Base-by-base conservation (phyloP, 306 rosid genomes). In the Psophocarpus tetragonolobus region DNA sequence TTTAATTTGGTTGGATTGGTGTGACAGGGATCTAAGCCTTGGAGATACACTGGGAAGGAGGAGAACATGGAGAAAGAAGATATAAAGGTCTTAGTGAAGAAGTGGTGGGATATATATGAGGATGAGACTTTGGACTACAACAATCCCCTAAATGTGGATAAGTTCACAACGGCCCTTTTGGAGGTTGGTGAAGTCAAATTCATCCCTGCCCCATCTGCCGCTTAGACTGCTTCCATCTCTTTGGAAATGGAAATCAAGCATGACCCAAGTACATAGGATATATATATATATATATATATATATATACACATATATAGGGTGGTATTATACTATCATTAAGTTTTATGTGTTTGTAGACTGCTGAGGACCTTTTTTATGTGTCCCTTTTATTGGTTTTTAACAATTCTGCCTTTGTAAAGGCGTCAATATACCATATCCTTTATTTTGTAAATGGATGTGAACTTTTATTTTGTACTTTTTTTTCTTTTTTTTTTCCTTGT, bases 31-130 rank as follows among this genome's bases (percentile, higher is more conserved):
- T 94, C 97, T 0, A 94, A 94, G 77, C 98, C 98, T 0, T 94
- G 98, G 97, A 92, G 93, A 85, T 94, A 79, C 65, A 94, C 91
- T 0, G 96, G 97, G 13, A 50, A 80, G 23, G 98, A 89, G 10
- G 89, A 70, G 63, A 94, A 92, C 66, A 94, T 94, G 98, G 80
- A 92, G 3, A 88, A 96, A 45, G 93, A 89, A 76, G 98, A 94
- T 47, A 88, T 94, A 0, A 90, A 94, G 82, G 84, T 87, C 88
- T 68, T 94, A 10, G 94, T 94, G 80, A 73, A 83, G 80, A 92
- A 88, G 33, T 94, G 97, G 98, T 74, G 92, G 96, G 98, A 92
- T 1, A 77, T 94, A 2, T 87, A 92, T 30, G 80, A 90, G 4
- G 98, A 94, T 44, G 90, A 92, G 81, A 79, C 84, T 3, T 80